phyloP scores from a whole-genome alignment of 345 rosid species.

The Turnera subulata region DNA sequence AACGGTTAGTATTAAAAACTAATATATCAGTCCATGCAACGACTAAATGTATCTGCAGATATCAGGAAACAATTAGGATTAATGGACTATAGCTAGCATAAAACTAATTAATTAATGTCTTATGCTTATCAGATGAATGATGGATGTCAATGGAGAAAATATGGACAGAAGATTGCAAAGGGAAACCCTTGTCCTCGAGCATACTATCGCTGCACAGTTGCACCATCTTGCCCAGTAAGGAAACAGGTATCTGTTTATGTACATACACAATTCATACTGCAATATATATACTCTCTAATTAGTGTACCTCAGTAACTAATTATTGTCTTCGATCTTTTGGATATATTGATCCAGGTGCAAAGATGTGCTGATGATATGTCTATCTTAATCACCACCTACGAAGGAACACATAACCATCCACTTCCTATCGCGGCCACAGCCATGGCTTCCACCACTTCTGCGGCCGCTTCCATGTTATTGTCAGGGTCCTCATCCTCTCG shows the following conservation, averaged over 20 bases:
- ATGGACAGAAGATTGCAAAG: constrained; percentile 88
- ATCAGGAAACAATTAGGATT: not conserved
- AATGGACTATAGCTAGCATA: not conserved
- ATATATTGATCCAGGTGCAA: no score
- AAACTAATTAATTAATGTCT: not conserved
- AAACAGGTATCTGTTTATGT: constrained; percentile 59
- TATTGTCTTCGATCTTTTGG: not conserved
- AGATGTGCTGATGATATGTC: constrained; percentile 85
- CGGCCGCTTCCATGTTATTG: constrained; percentile 83
- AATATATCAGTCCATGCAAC: no score
- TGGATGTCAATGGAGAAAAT: constrained; percentile 98
- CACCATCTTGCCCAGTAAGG: constrained; percentile 81
- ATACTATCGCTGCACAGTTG: constrained; percentile 85
- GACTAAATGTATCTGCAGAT: not conserved
- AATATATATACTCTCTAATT: not conserved
- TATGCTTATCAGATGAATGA: constrained; percentile 61
- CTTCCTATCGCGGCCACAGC: constrained; percentile 86
- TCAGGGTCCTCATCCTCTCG: constrained; percentile 52
- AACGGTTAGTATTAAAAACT: constrained; percentile 52
- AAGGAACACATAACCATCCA: constrained; percentile 92
- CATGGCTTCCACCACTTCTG: constrained; percentile 95
- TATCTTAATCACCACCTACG: constrained; percentile 79
- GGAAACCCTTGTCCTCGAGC: constrained; percentile 98
- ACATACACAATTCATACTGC: no score
- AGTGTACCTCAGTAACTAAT: not conserved